Base-by-base conservation (phyloP, 2,329 filamentous ascomycete genomes). In the Curvularia hawaiiensis region DNA sequence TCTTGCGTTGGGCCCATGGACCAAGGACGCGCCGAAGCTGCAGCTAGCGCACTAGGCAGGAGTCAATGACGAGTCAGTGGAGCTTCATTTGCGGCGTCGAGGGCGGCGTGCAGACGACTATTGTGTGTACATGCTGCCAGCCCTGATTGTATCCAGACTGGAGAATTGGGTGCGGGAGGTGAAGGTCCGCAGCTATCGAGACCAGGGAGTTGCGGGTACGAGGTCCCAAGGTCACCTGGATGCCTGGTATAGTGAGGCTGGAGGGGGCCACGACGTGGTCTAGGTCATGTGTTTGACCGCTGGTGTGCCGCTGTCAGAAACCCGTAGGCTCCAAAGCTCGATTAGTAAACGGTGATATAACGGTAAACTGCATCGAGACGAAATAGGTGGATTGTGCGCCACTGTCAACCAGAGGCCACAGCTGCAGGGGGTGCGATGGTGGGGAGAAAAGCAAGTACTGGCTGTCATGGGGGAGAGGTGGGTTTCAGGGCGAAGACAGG, bases 251-350 rank as follows among this genome's bases (percentile, higher is more conserved):
- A 52, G 39, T 56, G 52, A 60, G 52, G 48, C 58, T 54, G 54
- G 58, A 46, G 56, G 62, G 62, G 64, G 55, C 62, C 68, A 65
- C 58, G 31, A 41, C 52, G 56, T 48, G 58, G 61, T 65, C 63
- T 45, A 50, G 45, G 50, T 39, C 43, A 47, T 50, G 56, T 49
- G 60, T 61, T 55, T 65, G 61, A 55, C 57, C 61, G 64, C 58
- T 63, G 58, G 54, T 58, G 52, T 64, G 61, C 70, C 68, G 70
- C 66, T 71, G 70, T 71, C 68, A 68, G 58, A 61, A 63, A 52
- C 22, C 22, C 48, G 59, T 53, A 57, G 59, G 45, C 41, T 50
- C 31, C 39, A 48, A 55, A 63, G 35, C 48, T 52, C 54, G 41
- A 54, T 56, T 52, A 28, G 54, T 44, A 46, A 50, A 64, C 54